A percentile compares a stretch with the other conserved stretches of the same genome.
phyloP scores from a whole-genome alignment of 495 filamentous ascomycete genomes.

The Thermothielavioides terrestris region DNA sequence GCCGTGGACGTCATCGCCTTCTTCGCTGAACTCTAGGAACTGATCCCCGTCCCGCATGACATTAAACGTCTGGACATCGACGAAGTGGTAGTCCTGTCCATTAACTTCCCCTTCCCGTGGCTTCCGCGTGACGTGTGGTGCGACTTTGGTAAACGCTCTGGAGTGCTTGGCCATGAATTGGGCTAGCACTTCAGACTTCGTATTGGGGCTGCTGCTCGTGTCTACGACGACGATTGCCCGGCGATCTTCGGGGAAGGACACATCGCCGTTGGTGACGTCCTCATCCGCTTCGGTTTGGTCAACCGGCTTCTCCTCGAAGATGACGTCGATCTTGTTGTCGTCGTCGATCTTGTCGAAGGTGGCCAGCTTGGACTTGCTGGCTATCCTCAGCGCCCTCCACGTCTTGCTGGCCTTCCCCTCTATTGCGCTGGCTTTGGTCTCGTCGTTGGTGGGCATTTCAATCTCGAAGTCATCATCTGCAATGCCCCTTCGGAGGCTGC shows the following conservation, averaged over 20 bases:
- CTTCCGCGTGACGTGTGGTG: slow-evolving; percentile 35
- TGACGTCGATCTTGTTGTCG: slow-evolving; percentile 53
- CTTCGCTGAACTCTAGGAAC: slow-evolving; percentile 41
- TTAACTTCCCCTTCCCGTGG: slow-evolving; percentile 38
- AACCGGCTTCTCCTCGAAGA: slow-evolving; percentile 38
- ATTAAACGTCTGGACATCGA: slow-evolving; percentile 39
- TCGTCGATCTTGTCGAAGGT: slow-evolving; percentile 82
- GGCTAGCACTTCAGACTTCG: slow-evolving; percentile 29
- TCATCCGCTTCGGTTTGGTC: slow-evolving; percentile 13
- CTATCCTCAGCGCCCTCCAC: slow-evolving; percentile 79
- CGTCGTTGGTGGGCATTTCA: slow-evolving; percentile 63
- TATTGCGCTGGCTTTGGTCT: slow-evolving; percentile 56
- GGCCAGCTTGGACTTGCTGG: slow-evolving; percentile 59
- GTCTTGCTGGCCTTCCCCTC: slow-evolving; percentile 73
- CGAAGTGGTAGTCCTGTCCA: slow-evolving; percentile 38
- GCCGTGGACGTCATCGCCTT: slow-evolving; percentile 35
- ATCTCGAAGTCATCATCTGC: slow-evolving; percentile 69
- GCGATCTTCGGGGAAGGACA: slow-evolving; percentile 32
- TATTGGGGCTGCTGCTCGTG: slow-evolving; percentile 20
- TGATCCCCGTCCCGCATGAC: slow-evolving; percentile 45
- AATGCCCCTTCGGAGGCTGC: slow-evolving; percentile 49
- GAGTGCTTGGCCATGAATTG: slow-evolving; percentile 36
- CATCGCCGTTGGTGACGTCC: slow-evolving; percentile 22
- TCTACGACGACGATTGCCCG: slow-evolving; percentile 42
- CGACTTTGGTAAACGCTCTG: slow-evolving; percentile 31